A percentile compares a stretch with the other conserved stretches of the same genome.
Conservation (phyloP, 1,139 yeast species). For the Petasospora rhodanensis region DNA sequence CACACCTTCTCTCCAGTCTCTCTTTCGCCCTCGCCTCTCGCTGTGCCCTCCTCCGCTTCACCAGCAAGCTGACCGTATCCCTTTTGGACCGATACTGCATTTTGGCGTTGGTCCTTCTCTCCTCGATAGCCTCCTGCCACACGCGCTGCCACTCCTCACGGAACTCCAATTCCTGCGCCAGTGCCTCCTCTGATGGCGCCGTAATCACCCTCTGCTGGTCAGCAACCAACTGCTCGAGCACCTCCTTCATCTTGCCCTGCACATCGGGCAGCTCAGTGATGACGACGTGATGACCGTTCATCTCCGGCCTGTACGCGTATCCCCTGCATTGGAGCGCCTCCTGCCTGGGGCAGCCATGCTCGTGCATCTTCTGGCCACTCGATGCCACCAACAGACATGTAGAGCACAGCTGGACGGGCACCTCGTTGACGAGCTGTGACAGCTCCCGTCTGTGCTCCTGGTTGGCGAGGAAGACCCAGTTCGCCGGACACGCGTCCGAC, state of each 20-base stretch:
- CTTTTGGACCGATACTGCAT: slow-evolving; percentile 1
- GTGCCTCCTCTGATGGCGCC: neutral
- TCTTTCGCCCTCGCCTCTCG: neutral
- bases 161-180: slow-evolving; percentile 2
- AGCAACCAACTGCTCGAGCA: neutral
- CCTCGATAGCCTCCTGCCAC: slow-evolving; percentile 1
- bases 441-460: neutral
- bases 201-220: slow-evolving; percentile 2
- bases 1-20: neutral
- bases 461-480: slow-evolving; percentile 6
- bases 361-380: no score
- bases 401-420: slow-evolving; percentile 2
- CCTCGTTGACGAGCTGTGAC: neutral
- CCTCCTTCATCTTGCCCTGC: neutral
- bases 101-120: slow-evolving; percentile 2
- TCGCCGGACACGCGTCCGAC: slow-evolving; percentile 1
- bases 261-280: slow-evolving; percentile 4
- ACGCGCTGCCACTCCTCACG: neutral
- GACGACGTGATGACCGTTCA: neutral
- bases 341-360: no score
- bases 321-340: no score
- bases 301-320: slow-evolving; percentile 2
- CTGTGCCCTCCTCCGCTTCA: no score
- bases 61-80: neutral
- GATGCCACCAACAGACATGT: slow-evolving; percentile 4